Evolutionary conservation across 2,329 filamentous ascomycete genomes (phyloP), one percentile per base, ranked within the genome.

Genomic region (Monosporascus sp.): DNA sequence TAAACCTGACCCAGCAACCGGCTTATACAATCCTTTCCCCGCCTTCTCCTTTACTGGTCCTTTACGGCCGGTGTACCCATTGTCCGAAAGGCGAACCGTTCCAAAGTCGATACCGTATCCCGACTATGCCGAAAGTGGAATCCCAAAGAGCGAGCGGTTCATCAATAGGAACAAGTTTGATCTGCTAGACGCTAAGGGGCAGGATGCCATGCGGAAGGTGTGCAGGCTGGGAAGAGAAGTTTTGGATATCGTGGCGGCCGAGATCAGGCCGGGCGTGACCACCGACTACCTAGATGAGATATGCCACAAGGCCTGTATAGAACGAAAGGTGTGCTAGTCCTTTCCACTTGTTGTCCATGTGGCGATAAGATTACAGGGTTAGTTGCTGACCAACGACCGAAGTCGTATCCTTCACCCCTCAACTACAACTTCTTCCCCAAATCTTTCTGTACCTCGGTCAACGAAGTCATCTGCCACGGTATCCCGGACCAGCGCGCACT

Each of bases 361-460:
- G 17, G 19, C 34, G 24, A 17, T 17, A 22, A 37, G 27, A 37
- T n/a, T 17, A 44, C 19, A 48, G 17, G 14, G 22, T 45, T 19
- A 34, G 14, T 46, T 24, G 19, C 43, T 34, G 49, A 52, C 61
- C 63, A 24, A 64, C 40, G n/a, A 1, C 14, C 27, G 46, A 58
- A 97, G 92, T 89, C 91, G 9, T 97, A 97, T 69, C 93, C 93
- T 0, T 97, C 93, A 1, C 91, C 93, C 1, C 78, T 97, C 36
- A 97, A 97, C 76, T 97, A 97, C 75, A 89, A 90, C 77, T 80
- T 92, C 72, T 99, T 97, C 74, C 94, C 94, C 60, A 99, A 99
- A 76, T 99, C 94, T 0, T 90, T 97, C 58, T 99, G 94, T 74
- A 97, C 93, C 3, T 97, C 93, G 3, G 76, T 90, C 49, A 99